phyloP scores from a whole-genome alignment of 2,329 filamentous ascomycete species.

The Bipolaris bicolor region DNA sequence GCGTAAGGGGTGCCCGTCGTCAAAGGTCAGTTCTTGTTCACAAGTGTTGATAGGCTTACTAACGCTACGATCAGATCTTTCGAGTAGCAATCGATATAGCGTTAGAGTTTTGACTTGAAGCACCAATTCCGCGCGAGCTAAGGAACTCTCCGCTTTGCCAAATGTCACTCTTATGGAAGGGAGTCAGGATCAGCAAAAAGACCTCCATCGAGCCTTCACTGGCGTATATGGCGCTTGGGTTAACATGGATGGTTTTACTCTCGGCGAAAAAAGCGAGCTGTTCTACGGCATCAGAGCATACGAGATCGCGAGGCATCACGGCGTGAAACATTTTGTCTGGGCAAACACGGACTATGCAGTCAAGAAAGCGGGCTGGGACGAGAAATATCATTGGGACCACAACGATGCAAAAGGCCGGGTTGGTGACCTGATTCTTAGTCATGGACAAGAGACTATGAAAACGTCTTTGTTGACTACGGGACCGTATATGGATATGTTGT shows the following conservation, averaged over 20 bases:
- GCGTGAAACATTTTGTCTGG: not conserved
- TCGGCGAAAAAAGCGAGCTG: slow-evolving; percentile 55
- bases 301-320: slow-evolving; percentile 44
- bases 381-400: slow-evolving; percentile 24
- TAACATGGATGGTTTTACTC: not conserved
- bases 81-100: not conserved
- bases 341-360: not conserved
- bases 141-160: not conserved
- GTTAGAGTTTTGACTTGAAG: not conserved
- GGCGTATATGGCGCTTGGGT: not conserved
- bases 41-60: not conserved
- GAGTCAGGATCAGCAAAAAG: not conserved
- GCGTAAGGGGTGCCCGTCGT: slow-evolving; percentile 34
- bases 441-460: slow-evolving; percentile 22
- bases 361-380: not conserved
- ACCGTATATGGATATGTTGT: slow-evolving; percentile 39
- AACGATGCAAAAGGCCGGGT: slow-evolving; percentile 53
- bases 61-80: not conserved
- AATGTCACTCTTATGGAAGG: not conserved
- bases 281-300: slow-evolving; percentile 53
- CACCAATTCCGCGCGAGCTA: not conserved
- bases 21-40: not conserved
- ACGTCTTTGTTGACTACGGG: slow-evolving; percentile 38
- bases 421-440: slow-evolving; percentile 27
- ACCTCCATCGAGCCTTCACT: not conserved